phyloP scores from a whole-genome alignment of 768 basidiomycete genomes.

The Phanerodontia chrysosporium region DNA sequence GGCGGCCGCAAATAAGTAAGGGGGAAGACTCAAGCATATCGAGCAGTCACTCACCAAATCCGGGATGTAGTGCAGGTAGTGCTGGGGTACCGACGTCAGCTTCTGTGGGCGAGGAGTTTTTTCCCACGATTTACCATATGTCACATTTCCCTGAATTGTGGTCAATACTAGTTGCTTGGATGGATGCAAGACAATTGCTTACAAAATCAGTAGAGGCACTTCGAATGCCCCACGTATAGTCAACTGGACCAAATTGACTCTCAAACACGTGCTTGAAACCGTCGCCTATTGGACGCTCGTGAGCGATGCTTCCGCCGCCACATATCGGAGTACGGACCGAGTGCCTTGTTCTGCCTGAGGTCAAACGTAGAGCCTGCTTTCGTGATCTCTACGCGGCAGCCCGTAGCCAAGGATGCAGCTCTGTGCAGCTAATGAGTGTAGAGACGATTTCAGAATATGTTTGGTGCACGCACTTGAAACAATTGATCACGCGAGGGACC shows the following conservation, averaged over 20 bases:
- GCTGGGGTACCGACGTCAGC: constrained; percentile 28
- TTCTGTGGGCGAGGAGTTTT: neutral
- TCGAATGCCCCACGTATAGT: constrained; percentile 63
- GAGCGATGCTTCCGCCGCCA: neutral
- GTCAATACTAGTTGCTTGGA: neutral
- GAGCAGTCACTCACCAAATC: constrained; percentile 46
- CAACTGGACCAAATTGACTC: constrained; percentile 58
- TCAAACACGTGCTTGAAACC: constrained; percentile 61
- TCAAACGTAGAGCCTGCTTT: constrained; percentile 40
- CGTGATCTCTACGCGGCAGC: constrained; percentile 47
- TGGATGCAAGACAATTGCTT: constrained; percentile 25
- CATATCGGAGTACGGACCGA: constrained; percentile 37
- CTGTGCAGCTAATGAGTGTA: constrained; percentile 30
- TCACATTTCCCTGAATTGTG: constrained; percentile 58
- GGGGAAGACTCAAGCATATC: neutral
- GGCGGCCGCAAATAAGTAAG: neutral
- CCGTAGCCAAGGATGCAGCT: constrained; percentile 65
- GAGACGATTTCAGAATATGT: neutral
- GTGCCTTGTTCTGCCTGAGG: constrained; percentile 61
- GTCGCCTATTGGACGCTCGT: constrained; percentile 37
- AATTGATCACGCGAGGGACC: constrained; percentile 57
- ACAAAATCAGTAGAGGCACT: constrained; percentile 84
- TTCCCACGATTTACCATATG: constrained; percentile 48
- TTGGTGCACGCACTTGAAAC: constrained; percentile 55
- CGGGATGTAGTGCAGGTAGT: constrained; percentile 70